Evolutionary conservation across 192 early-diverging fungal species (phyloP), one percentile per base, ranked within the genome.

Genomic region (Linnemannia zychae): DNA sequence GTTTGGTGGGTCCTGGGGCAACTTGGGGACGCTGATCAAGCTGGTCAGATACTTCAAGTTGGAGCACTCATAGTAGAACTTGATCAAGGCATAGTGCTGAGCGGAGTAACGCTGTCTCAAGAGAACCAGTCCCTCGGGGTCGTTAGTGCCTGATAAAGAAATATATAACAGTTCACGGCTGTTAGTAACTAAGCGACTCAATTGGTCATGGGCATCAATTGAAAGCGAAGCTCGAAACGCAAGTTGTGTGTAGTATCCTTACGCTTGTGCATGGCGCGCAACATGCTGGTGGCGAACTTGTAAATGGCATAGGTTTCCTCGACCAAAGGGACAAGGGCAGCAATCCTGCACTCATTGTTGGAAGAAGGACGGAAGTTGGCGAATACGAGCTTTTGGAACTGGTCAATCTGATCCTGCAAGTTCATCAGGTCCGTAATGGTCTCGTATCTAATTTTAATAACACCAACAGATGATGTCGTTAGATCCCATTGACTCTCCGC

Each of bases 251-350:
- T 38, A 53, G 33, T 22, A 38, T 93, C 13, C 66, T 86, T 91
- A 96, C 95, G 92, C 82, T 92, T 87, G 87, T 99, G 96, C 97
- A 99, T 99, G 34, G 98, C 97, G 16, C 94, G 93, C 82, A 99
- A 89, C 98, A 99, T 99, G 86, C 91, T 96, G 31, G 96, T 96
- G 40, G 96, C 90, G 87, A 99, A 99, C 84, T 96, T 95, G 89
- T 99, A 99, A 72, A 99, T 98, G 18, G 94, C 96, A 78, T 98
- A 93, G 76, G 92, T 95, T 81, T 99, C 98, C 77, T 99, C 97
- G 5, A 99, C 96, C 68, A 99, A 89, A n/a, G 98, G 98, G 38
- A 99, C 97, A 28, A 99, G 92, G 22, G 97, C 94, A 16, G 97
- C 93, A 82, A 99, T 97, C 40, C 97, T 95, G 84, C 96, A 98